Percentiles rank a stretch among this genome's conserved stretches.
phyloP scores from a whole-genome alignment of 208 protist genomes.

The Acanthamoeba castellanii region DNA sequence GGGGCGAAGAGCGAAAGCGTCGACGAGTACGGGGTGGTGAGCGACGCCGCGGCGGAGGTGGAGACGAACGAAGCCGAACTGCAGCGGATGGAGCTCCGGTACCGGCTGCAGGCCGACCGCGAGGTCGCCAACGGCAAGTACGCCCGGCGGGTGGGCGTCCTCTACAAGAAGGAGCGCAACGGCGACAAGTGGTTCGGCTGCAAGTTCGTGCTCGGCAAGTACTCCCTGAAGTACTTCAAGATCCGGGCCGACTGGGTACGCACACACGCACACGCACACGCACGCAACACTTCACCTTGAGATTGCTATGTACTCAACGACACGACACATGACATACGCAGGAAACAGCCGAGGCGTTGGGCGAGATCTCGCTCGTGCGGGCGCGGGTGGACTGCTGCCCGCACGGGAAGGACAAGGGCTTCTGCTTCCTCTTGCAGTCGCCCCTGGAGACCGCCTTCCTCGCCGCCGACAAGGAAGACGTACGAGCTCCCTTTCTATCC shows the following conservation, averaged over 20 bases:
- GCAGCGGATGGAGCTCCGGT: neutral
- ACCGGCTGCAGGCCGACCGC: neutral
- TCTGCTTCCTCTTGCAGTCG: constrained; percentile 23
- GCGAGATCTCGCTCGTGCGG: neutral
- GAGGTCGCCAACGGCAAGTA: neutral
- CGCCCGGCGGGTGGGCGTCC: neutral
- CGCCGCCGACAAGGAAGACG: constrained; percentile 1
- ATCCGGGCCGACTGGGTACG: neutral
- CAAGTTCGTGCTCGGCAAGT: constrained; percentile 33
- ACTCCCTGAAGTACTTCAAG: constrained; percentile 21
- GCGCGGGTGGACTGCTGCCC: constrained; percentile 1
- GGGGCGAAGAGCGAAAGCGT: neutral
- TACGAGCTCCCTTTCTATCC: neutral
- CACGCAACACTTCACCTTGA: neutral
- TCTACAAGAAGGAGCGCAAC: constrained; percentile 33
- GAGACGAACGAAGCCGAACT: neutral
- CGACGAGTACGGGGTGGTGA: neutral
- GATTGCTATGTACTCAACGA: too few relatives aligned
- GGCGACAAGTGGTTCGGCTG: constrained; percentile 29
- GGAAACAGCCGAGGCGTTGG: neutral
- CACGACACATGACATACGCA: neutral
- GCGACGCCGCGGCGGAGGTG: neutral
- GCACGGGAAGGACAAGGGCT: neutral
- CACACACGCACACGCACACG: neutral
- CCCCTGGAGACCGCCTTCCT: neutral